Base-by-base conservation (phyloP, 1,139 yeast species). In the Schizosaccharomyces versatilis region DNA sequence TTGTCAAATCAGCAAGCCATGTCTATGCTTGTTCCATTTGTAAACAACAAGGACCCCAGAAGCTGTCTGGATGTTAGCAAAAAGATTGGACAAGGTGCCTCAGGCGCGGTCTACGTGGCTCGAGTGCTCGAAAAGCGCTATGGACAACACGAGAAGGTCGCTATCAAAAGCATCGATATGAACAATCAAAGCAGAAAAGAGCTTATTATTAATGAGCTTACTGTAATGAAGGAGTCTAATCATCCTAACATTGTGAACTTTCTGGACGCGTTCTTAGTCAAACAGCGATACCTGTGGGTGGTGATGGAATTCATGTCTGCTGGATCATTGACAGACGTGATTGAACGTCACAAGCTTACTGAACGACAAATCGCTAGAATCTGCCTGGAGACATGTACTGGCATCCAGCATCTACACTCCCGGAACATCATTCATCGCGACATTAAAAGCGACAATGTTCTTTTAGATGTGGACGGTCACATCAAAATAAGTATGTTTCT, bases 261-360 rank as follows among this genome's bases (percentile, higher is more conserved):
- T 67, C 75, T 90, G 59, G 97, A 90, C 66, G 84, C 94, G 0
- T 90, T 80, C 65, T 71, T 90, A 59, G 63, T 65, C 54, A 77
- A 77, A 57, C 74, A 79, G 44, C 9, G 42, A 14, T 73, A 85
- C 61, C 72, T 90, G 58, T 90, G 97, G 97, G 96, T 90, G 14
- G 78, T 88, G 19, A 90, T 90, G 98, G 97, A 88, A 68, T 88
- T 84, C 66, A 88, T 90, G 97, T 95, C 88, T 67, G 98, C 97
- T 59, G 98, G 98, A 2, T 81, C 94, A 1, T 71, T 90, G 61
- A 90, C 98, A 0, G 97, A 90, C 67, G 94, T 90, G 55, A 95
- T 90, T 7, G 85, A 95, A 0, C 93, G 86, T 66, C 82, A 86
- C 69, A 86, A 86, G 59, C 84, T 93, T 93, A 80, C 94, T 2